Evolutionary conservation across 2,329 filamentous ascomycete genomes (phyloP), one percentile per base, ranked within the genome.

Genomic region (Verticillium klebahnii): DNA sequence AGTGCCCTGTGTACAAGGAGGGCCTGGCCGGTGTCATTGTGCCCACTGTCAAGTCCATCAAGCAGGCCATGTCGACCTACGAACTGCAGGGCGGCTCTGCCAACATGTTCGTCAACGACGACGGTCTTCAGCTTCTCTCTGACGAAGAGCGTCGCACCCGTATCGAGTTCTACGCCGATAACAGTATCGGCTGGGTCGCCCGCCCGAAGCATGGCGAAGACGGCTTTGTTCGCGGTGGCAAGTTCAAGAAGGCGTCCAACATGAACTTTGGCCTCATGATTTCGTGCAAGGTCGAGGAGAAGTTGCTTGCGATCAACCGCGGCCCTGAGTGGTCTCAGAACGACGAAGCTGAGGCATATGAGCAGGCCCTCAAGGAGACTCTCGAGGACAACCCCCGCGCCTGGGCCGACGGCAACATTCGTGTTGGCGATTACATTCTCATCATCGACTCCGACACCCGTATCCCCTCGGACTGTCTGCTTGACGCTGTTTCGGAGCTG

Each of bases 1-100:
- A 96, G 71, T 93, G 91, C 73, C 92, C 92, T 5, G 90, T 96
- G 0, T 96, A 95, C 79, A 95, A 94, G 74, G 92, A 96, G 73
- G 91, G 91, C 66, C 81, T 96, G 2, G 78, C 78, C 39, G 85
- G 81, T 64, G 92, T 96, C 73, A 93, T 93, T 69, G 84, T 82
- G 23, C 91, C 91, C 8, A 94, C 91, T 0, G 85, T 93, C 69
- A 87, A 86, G 69, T 93, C 90, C 2, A 83, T 93, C 75, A 92
- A 92, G 76, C 84, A 89, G 68, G 89, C 89, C 65, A 91, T 92
- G 71, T 89, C 87, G 36, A 91, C 88, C 0, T 92, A 92, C 69
- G 89, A 92, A 71, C 80, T 91, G 19, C 89, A 92, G 70, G 89
- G 89, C 65, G 89, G 89, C n/a, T 90, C 88, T 8, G 89, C 88